Conservation (phyloP, 768 basidiomycete species). For the Termitomyces sp. region DNA sequence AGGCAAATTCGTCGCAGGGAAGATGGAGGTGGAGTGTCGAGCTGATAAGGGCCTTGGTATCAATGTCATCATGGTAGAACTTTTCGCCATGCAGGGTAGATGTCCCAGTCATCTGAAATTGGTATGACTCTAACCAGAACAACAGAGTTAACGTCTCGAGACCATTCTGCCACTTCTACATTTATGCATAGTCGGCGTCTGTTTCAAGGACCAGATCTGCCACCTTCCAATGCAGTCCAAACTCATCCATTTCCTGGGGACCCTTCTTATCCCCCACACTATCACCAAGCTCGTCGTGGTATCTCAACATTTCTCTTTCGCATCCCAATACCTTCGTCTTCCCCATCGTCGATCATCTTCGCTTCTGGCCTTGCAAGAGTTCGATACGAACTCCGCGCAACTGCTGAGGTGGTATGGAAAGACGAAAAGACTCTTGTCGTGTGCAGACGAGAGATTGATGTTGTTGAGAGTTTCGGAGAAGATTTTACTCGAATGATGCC, state of each 20-base stretch:
- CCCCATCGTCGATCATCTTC: slow-evolving; percentile 69
- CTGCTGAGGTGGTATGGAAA: slow-evolving; percentile 70
- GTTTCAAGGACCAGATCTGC: slow-evolving; percentile 78
- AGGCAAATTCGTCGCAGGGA: slow-evolving; percentile 62
- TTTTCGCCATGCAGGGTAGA: slow-evolving; percentile 68
- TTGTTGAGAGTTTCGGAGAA: slow-evolving; percentile 53
- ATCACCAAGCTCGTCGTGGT: slow-evolving; percentile 72
- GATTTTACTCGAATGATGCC: slow-evolving; percentile 34
- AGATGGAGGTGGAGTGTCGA: slow-evolving; percentile 75
- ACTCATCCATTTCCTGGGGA: slow-evolving; percentile 54
- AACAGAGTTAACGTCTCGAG: slow-evolving; percentile 70
- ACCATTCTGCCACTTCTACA: slow-evolving; percentile 75
- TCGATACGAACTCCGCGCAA: slow-evolving; percentile 69
- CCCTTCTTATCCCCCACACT: slow-evolving; percentile 54
- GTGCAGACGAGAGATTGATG: slow-evolving; percentile 53
- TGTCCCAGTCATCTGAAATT: not conserved
- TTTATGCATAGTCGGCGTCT: slow-evolving; percentile 66
- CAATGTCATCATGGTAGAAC: slow-evolving; percentile 70
- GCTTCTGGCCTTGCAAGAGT: slow-evolving; percentile 64
- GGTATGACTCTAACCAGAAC: not conserved
- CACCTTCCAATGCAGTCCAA: slow-evolving; percentile 80
- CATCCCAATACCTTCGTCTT: slow-evolving; percentile 62
- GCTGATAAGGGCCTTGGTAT: slow-evolving; percentile 73
- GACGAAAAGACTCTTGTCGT: slow-evolving; percentile 67
- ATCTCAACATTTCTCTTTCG: slow-evolving; percentile 75